Evolutionary conservation across 2,329 filamentous ascomycete species (phyloP).

Genomic region (Diplodia sapinea): DNA sequence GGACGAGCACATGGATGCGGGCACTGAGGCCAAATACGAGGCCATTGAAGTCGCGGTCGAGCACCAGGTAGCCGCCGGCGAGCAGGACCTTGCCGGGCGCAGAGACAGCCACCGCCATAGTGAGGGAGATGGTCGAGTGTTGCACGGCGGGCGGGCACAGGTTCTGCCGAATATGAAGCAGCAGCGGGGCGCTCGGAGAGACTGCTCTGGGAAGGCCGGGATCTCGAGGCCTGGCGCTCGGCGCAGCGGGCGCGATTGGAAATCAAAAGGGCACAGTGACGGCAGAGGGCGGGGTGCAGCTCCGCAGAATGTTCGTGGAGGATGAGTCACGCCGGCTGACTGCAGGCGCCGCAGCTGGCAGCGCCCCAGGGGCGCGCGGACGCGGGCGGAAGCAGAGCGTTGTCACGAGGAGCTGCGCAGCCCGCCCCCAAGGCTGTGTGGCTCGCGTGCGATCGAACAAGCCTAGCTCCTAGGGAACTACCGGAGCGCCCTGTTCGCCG

Average conservation of each 20-base stretch:
- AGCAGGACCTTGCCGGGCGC: conserved; percentile 96
- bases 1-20: conserved; percentile 65
- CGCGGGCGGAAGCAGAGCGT: conserved; percentile 22
- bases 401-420: conserved; percentile 17
- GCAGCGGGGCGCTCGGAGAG: conserved; percentile 17
- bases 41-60: conserved; percentile 84
- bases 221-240: conserved; percentile 14
- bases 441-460: not conserved
- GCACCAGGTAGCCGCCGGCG: conserved; percentile 91
- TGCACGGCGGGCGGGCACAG: conserved; percentile 76
- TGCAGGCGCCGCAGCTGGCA: conserved; percentile 15
- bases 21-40: conserved; percentile 69
- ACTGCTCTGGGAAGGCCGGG: conserved; percentile 17
- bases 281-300: conserved; percentile 26
- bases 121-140: conserved; percentile 66
- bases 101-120: conserved; percentile 65
- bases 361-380: conserved; percentile 12
- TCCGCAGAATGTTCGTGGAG: conserved; percentile 29
- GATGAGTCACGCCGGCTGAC: conserved; percentile 28
- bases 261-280: conserved; percentile 19
- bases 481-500: conserved; percentile 17
- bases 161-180: conserved; percentile 17
- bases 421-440: not conserved
- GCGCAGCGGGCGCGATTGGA: conserved; percentile 14
- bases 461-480: conserved; percentile 22